Evolutionary conservation across 1,284 basidiomycete genomes (phyloP).

Genomic region (Austropuccinia psidii): DNA sequence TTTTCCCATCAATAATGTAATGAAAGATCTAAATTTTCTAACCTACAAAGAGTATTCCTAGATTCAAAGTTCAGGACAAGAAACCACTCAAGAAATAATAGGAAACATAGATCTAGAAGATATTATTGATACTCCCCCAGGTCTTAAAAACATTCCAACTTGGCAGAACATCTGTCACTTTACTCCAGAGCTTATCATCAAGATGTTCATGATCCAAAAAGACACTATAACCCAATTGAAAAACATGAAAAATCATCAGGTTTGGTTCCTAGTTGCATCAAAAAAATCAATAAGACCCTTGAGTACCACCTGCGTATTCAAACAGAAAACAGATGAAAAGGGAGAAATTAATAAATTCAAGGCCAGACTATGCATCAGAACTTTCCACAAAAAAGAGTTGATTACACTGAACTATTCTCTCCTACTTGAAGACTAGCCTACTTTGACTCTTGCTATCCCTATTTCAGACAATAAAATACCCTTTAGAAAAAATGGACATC

Average conservation of each 20-base stretch:
- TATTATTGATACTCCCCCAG: not conserved
- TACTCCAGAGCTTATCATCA: not conserved
- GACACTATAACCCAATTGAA: not conserved
- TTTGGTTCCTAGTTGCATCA: not conserved
- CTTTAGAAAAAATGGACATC: constrained; percentile 2
- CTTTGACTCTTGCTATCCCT: not conserved
- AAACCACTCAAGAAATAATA: too few species aligned
- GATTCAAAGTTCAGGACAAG: too few species aligned
- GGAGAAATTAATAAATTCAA: constrained; percentile 4
- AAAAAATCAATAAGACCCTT: not conserved
- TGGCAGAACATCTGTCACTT: not conserved
- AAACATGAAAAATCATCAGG: not conserved
- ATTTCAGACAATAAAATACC: not conserved
- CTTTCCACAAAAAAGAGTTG: not conserved
- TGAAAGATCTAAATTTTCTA: not conserved
- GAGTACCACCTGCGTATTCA: not conserved
- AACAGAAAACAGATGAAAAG: not conserved
- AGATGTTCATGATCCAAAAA: not conserved
- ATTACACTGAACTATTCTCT: constrained; percentile 6
- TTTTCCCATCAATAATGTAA: too few species aligned
- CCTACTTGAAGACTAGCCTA: not conserved
- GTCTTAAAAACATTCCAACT: not conserved
- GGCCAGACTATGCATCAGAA: not conserved
- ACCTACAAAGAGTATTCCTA: too few species aligned
- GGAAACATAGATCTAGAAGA: not conserved